Conservation (phyloP, 192 early-diverging fungal species). For the Coemansia guatemalensis region DNA sequence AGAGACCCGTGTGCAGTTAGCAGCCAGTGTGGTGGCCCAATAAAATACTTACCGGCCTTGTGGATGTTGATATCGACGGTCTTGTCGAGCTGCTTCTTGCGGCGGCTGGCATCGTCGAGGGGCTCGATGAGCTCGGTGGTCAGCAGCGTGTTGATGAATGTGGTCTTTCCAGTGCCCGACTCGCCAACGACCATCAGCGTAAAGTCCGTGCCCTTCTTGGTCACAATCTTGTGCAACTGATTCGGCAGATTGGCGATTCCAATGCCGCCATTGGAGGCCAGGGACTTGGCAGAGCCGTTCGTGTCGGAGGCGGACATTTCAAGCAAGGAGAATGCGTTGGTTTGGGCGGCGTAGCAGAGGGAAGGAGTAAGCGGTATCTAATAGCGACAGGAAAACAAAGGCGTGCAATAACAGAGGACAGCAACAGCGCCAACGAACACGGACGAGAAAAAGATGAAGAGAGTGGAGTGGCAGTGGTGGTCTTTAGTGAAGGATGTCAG, state of each 20-base stretch:
- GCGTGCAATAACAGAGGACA: constrained; percentile 11
- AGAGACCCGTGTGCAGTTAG: background rate
- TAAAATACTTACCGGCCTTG: constrained; percentile 69
- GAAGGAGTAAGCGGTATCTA: background rate
- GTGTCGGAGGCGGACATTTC: constrained; percentile 51
- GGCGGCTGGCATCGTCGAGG: constrained; percentile 73
- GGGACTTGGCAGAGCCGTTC: constrained; percentile 34
- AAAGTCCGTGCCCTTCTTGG: constrained; percentile 93
- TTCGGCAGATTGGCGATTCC: constrained; percentile 99
- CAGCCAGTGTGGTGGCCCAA: background rate
- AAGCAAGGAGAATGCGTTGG: constrained; percentile 5
- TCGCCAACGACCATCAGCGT: constrained; percentile 97
- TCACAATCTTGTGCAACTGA: constrained; percentile 98
- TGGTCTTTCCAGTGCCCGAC: constrained; percentile 97
- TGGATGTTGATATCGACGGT: constrained; percentile 99
- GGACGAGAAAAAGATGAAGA: background rate
- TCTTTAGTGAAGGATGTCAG: background rate
- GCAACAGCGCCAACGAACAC: constrained; percentile 1
- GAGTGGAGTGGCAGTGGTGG: constrained; percentile 4
- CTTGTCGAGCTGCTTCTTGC: constrained; percentile 88
- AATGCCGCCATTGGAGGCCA: constrained; percentile 60
- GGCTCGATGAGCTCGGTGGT: constrained; percentile 92
- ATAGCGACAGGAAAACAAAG: background rate
- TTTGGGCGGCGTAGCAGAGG: constrained; percentile 4
- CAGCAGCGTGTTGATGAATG: constrained; percentile 98